These are phyloP conservation scores for Salix udensis DNA, from an alignment of 345 rosid genomes.

Conservation along the genomic window DNA sequence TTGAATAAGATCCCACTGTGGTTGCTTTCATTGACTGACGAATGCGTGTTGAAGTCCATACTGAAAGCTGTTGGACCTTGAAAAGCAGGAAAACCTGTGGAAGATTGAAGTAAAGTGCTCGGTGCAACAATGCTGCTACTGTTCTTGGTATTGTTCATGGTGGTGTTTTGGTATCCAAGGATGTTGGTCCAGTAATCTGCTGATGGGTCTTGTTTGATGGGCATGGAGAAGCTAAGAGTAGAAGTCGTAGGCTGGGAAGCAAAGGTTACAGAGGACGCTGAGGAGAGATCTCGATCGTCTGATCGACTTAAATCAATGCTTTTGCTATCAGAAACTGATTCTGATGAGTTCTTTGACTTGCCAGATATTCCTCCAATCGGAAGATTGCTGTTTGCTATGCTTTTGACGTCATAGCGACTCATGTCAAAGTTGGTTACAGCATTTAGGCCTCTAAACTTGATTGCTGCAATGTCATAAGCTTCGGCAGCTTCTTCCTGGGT, in stretches of 20 bases:
- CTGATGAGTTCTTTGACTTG: conserved; percentile 44
- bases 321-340: conserved; percentile 43
- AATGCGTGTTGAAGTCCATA: conserved; percentile 30
- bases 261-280: conserved; percentile 47
- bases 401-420: conserved; percentile 87
- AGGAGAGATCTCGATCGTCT: conserved; percentile 41
- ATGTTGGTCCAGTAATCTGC: conserved; percentile 63
- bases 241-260: conserved; percentile 33
- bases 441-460: conserved; percentile 81
- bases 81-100: conserved; percentile 11
- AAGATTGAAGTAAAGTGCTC: conserved; percentile 9
- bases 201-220: conserved; percentile 56
- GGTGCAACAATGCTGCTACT: conserved; percentile 4
- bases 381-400: conserved; percentile 73
- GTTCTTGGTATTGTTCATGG: conserved; percentile 15
- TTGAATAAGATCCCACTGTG: conserved; percentile 20
- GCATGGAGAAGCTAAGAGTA: conserved; percentile 33
- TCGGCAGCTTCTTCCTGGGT: conserved; percentile 80
- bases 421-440: conserved; percentile 94
- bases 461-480: conserved; percentile 80
- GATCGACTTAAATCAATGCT: conserved; percentile 37
- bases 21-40: conserved; percentile 20
- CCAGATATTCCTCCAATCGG: conserved; percentile 66
- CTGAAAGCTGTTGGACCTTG: conserved; percentile 20
- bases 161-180: conserved; percentile 21